These are phyloP conservation scores for Paramecium sonneborni DNA, from an alignment of 73 alveolate species.

Conservation along the genomic window DNA sequence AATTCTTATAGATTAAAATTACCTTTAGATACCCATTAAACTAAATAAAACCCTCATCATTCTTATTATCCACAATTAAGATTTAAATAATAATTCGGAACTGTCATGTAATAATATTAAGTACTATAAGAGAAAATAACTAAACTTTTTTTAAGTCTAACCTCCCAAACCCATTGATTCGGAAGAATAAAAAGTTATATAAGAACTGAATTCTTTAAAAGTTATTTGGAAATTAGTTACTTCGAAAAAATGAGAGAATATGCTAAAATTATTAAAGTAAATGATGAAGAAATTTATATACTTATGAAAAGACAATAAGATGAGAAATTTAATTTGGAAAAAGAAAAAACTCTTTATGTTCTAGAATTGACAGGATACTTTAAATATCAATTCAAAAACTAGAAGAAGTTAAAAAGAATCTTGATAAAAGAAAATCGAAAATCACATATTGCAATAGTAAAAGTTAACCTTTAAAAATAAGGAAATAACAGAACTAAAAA, in stretches of 20 bases:
- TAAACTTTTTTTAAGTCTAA: constrained; percentile 40
- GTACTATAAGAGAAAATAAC: neutral
- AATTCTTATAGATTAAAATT: constrained; percentile 1
- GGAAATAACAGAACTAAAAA: constrained; percentile 59
- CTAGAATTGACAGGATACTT: neutral
- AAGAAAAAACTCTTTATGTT: constrained; percentile 55
- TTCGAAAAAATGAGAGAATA: constrained; percentile 67
- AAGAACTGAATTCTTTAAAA: constrained; percentile 32
- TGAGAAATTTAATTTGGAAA: constrained; percentile 18
- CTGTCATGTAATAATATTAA: neutral
- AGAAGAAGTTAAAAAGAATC: constrained; percentile 32
- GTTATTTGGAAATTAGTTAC: constrained; percentile 67
- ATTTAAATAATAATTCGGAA: constrained; percentile 58
- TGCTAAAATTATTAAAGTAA: constrained; percentile 32
- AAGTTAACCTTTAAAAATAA: constrained; percentile 26
- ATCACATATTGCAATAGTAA: constrained; percentile 46
- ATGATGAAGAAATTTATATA: constrained; percentile 58
- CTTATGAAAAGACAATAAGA: constrained; percentile 48
- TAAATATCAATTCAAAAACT: neutral
- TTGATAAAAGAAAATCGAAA: constrained; percentile 54
- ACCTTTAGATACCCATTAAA: constrained; percentile 43
- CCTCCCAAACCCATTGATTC: constrained; percentile 44
- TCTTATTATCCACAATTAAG: neutral
- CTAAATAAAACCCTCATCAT: constrained; percentile 44
- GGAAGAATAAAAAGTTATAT: constrained; percentile 42